Conservation (phyloP, 371 early-diverging fungal genomes). For the Gilbertella persicaria region DNA sequence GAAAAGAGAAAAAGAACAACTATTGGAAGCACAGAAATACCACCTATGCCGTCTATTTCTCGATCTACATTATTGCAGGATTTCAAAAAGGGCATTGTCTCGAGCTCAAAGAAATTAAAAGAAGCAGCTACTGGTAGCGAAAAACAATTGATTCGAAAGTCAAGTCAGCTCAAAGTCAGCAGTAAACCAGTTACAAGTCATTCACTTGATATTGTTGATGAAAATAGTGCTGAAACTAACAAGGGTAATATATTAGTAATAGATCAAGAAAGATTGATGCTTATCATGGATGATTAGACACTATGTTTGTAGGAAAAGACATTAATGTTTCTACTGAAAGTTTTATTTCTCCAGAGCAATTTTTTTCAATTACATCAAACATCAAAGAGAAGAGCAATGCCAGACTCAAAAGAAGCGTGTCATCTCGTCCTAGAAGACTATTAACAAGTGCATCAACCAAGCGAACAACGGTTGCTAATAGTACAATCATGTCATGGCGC, state of each 20-base stretch:
- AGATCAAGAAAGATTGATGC: background rate
- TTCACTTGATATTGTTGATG: background rate
- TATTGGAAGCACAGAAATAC: conserved; percentile 2
- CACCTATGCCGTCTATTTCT: conserved; percentile 21
- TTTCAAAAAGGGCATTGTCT: conserved; percentile 16
- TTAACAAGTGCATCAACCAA: too few species aligned
- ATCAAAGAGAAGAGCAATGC: too few species aligned
- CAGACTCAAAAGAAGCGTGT: too few species aligned
- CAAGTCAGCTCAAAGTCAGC: conserved; percentile 10
- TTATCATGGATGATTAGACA: conserved; percentile 7
- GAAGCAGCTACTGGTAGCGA: background rate
- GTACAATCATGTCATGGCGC: too few species aligned
- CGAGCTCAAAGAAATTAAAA: conserved; percentile 4
- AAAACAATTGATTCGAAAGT: conserved; percentile 1
- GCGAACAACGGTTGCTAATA: too few species aligned
- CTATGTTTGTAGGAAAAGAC: conserved; percentile 27
- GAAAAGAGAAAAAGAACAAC: conserved; percentile 8
- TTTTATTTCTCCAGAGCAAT: conserved; percentile 16
- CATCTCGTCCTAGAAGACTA: too few species aligned
- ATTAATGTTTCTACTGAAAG: conserved; percentile 19
- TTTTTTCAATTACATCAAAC: conserved; percentile 14
- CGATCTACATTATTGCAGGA: conserved; percentile 21
- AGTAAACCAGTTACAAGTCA: background rate
- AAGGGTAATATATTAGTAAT: background rate
- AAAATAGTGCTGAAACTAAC: background rate